Evolutionary conservation across 2,329 filamentous ascomycete species (phyloP).

Genomic region (Talaromyces sp.): DNA sequence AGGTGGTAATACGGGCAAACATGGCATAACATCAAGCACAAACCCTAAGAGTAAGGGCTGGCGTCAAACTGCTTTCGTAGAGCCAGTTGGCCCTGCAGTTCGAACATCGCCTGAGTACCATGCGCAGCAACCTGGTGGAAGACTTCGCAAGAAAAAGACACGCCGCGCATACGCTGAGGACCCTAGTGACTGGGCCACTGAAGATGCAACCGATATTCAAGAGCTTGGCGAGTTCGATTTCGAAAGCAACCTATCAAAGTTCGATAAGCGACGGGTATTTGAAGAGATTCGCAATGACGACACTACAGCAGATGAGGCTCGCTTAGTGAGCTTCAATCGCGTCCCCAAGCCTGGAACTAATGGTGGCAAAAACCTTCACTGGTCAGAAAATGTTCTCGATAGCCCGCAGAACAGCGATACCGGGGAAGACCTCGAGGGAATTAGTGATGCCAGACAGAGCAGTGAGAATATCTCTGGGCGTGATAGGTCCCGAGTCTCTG

Average conservation of each 20-base stretch:
- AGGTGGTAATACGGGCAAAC: slow-evolving; percentile 42
- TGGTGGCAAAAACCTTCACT: slow-evolving; percentile 86
- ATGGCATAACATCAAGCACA: slow-evolving; percentile 35
- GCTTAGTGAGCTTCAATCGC: slow-evolving; percentile 89
- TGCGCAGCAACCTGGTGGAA: slow-evolving; percentile 31
- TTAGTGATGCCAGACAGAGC: slow-evolving; percentile 45
- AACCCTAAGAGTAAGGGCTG: slow-evolving; percentile 63
- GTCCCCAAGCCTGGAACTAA: slow-evolving; percentile 66
- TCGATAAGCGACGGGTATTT: slow-evolving; percentile 85
- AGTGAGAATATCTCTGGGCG: slow-evolving; percentile 52
- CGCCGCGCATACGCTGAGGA: slow-evolving; percentile 53
- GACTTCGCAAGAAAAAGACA: slow-evolving; percentile 51
- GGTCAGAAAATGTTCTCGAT: slow-evolving; percentile 88
- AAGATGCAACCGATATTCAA: slow-evolving; percentile 92
- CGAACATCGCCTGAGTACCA: slow-evolving; percentile 43
- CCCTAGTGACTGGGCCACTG: slow-evolving; percentile 89
- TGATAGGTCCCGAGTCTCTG: slow-evolving; percentile 43
- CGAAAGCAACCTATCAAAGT: slow-evolving; percentile 83
- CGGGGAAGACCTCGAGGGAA: slow-evolving; percentile 59
- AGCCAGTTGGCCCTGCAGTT: slow-evolving; percentile 47
- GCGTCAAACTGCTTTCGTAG: slow-evolving; percentile 68
- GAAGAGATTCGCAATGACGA: slow-evolving; percentile 4
- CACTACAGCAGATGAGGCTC: slow-evolving; percentile 81
- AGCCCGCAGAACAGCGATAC: slow-evolving; percentile 72
- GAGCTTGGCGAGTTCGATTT: slow-evolving; percentile 96